Conservation (phyloP, 1,284 basidiomycete genomes). For the Sphagnurus paluster region DNA sequence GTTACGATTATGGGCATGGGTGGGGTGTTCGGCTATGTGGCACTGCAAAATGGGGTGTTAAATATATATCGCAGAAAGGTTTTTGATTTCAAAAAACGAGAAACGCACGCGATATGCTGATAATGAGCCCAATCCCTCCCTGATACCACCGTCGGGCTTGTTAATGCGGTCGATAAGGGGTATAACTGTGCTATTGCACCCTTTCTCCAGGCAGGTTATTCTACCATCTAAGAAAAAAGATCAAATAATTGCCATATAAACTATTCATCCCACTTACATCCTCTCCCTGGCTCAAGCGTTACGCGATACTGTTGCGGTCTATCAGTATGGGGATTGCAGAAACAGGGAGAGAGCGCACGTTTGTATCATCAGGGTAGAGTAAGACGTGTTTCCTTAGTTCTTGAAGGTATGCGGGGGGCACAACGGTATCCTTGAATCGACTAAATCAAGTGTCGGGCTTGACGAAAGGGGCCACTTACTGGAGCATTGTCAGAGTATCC, state of each 20-base stretch:
- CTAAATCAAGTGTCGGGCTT: background rate
- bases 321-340: conserved; percentile 10
- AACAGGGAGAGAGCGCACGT: conserved; percentile 29
- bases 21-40: conserved; percentile 31
- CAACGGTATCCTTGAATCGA: conserved; percentile 21
- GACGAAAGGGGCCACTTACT: conserved; percentile 20
- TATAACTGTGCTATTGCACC: conserved; percentile 36
- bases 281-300: conserved; percentile 34
- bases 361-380: conserved; percentile 36
- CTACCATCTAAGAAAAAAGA: conserved; percentile 34
- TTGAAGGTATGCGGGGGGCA: conserved; percentile 35
- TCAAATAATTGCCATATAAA: background rate
- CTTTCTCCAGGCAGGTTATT: conserved; percentile 43
- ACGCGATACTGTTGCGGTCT: conserved; percentile 36
- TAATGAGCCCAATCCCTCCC: conserved; percentile 45
- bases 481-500: conserved; percentile 17
- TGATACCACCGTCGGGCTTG: conserved; percentile 38
- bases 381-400: conserved; percentile 37
- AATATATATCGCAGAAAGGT: no score
- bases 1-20: conserved; percentile 25
- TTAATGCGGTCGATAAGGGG: conserved; percentile 30
- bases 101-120: conserved; percentile 42
- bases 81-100: background rate
- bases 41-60: background rate
- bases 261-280: conserved; percentile 31